phyloP scores from a whole-genome alignment of 345 rosid species.

The Jatropha curcas region DNA sequence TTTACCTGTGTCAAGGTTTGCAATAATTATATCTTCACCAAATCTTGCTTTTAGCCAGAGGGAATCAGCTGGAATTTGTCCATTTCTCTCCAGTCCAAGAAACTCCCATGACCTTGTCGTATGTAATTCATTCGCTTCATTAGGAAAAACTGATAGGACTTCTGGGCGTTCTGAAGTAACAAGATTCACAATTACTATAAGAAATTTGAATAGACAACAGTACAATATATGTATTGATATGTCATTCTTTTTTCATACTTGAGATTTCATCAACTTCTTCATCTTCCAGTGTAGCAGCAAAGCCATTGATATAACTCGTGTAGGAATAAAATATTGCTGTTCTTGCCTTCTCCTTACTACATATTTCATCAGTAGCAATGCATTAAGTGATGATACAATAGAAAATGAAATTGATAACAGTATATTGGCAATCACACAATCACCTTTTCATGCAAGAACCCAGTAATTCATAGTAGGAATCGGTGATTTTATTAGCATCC shows the following conservation, averaged over 20 bases:
- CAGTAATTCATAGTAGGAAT: conserved; percentile 16
- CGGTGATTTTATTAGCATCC: background rate
- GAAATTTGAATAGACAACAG: background rate
- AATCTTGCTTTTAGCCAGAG: conserved; percentile 17
- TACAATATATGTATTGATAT: no score
- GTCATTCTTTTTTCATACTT: background rate
- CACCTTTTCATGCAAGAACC: conserved; percentile 25
- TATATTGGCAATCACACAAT: no score
- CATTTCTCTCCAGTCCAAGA: conserved; percentile 26
- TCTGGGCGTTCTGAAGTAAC: conserved; percentile 13
- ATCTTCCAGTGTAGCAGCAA: conserved; percentile 29
- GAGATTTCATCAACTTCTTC: conserved; percentile 13
- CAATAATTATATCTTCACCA: conserved; percentile 26
- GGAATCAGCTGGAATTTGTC: conserved; percentile 1
- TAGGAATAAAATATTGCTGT: conserved; percentile 27
- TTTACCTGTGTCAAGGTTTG: conserved; percentile 27
- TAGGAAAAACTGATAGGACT: conserved; percentile 22
- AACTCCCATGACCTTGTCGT: conserved; percentile 35
- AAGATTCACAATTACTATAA: background rate
- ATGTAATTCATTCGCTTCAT: conserved; percentile 16
- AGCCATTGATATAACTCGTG: conserved; percentile 27
- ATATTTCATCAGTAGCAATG: background rate
- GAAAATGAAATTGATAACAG: background rate
- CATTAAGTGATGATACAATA: background rate
- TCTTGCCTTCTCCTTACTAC: conserved; percentile 23